These are phyloP conservation scores for Penicillium sp. DNA, from an alignment of 2,329 filamentous ascomycete species.

Conservation along the genomic window DNA sequence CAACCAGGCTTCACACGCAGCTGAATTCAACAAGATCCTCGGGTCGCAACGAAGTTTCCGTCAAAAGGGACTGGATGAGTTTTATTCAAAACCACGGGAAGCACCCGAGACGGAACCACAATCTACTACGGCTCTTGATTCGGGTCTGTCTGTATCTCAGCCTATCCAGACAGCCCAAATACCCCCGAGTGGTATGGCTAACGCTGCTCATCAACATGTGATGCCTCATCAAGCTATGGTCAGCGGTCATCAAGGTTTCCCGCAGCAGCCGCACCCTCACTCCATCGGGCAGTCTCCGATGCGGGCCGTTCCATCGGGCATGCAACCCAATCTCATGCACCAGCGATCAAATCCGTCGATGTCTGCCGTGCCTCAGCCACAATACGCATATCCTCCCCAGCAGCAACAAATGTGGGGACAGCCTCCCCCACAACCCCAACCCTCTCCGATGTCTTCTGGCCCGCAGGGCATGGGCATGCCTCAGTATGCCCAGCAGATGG, in stretches of 20 bases:
- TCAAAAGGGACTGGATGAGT: constrained; percentile 68
- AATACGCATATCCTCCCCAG: constrained; percentile 54
- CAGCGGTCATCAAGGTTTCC: constrained; percentile 56
- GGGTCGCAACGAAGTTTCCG: constrained; percentile 75
- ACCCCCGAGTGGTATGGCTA: constrained; percentile 31
- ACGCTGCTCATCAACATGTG: constrained; percentile 31
- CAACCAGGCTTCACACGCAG: constrained; percentile 78
- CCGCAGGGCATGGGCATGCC: constrained; percentile 39
- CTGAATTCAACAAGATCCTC: constrained; percentile 82
- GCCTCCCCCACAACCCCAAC: constrained; percentile 58
- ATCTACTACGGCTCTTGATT: constrained; percentile 29
- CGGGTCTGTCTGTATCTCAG: constrained; percentile 35
- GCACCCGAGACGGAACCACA: constrained; percentile 52
- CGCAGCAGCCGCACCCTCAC: constrained; percentile 64
- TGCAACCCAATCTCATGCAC: constrained; percentile 58
- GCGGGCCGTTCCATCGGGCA: constrained; percentile 59
- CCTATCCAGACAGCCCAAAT: constrained; percentile 38
- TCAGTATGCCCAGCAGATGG: constrained; percentile 39
- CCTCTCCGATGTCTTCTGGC: constrained; percentile 46
- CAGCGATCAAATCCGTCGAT: constrained; percentile 56
- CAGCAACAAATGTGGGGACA: constrained; percentile 64
- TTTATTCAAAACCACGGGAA: constrained; percentile 81
- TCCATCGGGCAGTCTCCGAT: constrained; percentile 67
- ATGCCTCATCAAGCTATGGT: constrained; percentile 44
- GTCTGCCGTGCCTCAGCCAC: constrained; percentile 43